These are phyloP conservation scores for Triticum monococcum DNA, from an alignment of 176 grass and related monocot genomes.

Conservation along the genomic window DNA sequence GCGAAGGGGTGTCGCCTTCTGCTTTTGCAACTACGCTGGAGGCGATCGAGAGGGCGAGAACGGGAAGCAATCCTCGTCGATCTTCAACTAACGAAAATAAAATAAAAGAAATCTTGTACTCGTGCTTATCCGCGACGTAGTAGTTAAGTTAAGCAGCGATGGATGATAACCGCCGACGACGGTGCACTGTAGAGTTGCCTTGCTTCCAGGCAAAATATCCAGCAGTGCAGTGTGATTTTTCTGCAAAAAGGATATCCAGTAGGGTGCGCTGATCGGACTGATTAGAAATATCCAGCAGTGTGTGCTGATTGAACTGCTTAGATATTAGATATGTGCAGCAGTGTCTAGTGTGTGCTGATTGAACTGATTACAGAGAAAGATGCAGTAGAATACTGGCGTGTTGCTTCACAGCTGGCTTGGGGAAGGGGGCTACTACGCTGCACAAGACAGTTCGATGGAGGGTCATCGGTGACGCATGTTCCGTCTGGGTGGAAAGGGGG, in stretches of 20 bases:
- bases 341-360: background rate
- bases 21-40: background rate
- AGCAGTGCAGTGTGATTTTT: background rate
- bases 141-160: background rate
- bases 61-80: background rate
- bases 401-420: constrained; percentile 39
- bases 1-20: constrained; percentile 15
- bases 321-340: too few species aligned
- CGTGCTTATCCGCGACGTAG: constrained; percentile 38
- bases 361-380: background rate
- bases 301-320: too few species aligned
- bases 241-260: background rate
- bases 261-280: background rate
- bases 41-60: background rate
- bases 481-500: constrained; percentile 33
- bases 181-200: background rate
- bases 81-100: constrained; percentile 24
- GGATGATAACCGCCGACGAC: background rate
- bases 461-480: background rate
- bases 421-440: background rate
- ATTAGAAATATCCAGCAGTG: too few species aligned
- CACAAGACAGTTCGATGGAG: background rate
- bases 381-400: background rate
- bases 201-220: constrained; percentile 2
- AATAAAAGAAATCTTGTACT: background rate